Percentiles rank a stretch among this genome's conserved stretches.
phyloP scores from a whole-genome alignment of 441 rosid genomes.

The Hura crepitans region DNA sequence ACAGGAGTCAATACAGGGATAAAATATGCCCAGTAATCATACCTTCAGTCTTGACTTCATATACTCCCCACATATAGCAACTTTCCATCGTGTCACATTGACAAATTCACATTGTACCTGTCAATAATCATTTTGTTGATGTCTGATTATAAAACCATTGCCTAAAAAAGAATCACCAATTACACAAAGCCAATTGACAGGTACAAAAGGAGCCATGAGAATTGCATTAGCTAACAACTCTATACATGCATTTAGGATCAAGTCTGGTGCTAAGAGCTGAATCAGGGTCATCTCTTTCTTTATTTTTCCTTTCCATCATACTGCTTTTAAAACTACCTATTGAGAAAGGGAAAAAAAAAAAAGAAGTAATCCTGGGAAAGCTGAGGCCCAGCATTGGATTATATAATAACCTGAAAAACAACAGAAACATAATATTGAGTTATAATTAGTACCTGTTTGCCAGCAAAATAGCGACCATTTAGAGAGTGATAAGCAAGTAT shows the following conservation, averaged over 20 bases:
- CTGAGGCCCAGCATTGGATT: neutral
- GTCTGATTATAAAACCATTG: neutral
- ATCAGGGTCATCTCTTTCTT: neutral
- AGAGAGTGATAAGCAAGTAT: slow-evolving; percentile 54
- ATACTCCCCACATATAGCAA: slow-evolving; percentile 95
- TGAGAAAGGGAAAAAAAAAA: too few relatives aligned
- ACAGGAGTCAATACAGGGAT: neutral
- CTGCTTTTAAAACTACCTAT: neutral
- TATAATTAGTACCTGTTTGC: slow-evolving; percentile 63
- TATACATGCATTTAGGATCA: neutral
- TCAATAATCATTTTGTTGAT: slow-evolving; percentile 15
- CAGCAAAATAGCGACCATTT: slow-evolving; percentile 87
- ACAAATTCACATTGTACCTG: slow-evolving; percentile 86
- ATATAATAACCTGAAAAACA: neutral
- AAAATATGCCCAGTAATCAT: slow-evolving; percentile 1
- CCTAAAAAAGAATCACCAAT: neutral
- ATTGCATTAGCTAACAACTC: neutral
- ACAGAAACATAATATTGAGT: neutral
- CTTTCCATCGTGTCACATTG: slow-evolving; percentile 81
- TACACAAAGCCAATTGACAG: neutral
- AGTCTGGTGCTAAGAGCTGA: neutral
- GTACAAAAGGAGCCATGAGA: neutral
- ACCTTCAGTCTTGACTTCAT: slow-evolving; percentile 80
- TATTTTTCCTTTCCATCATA: neutral
- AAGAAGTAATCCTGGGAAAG: neutral